Conservation (phyloP, 768 basidiomycete species). For the Cytidiella melzeri region DNA sequence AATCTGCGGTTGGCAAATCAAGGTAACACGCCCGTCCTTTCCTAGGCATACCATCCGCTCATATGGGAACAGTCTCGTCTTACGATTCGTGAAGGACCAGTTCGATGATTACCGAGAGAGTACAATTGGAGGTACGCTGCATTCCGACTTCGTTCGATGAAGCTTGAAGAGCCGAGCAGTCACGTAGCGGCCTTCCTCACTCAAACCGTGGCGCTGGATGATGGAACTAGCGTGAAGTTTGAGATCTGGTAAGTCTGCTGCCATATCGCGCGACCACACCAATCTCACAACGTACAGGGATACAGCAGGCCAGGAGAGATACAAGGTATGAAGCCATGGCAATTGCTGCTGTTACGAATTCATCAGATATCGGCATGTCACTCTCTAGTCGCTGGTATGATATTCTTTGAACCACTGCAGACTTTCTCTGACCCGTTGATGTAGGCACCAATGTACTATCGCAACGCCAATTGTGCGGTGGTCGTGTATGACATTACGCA, state of each 20-base stretch:
- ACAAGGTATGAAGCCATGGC: slow-evolving; percentile 48
- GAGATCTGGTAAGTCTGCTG: slow-evolving; percentile 77
- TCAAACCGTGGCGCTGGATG: slow-evolving; percentile 90
- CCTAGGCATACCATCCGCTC: slow-evolving; percentile 23
- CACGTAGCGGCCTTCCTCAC: slow-evolving; percentile 91
- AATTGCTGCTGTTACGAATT: slow-evolving; percentile 14
- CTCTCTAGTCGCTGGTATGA: slow-evolving; percentile 37
- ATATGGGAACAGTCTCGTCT: slow-evolving; percentile 61
- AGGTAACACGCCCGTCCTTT: slow-evolving; percentile 43
- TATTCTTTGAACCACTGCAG: not conserved
- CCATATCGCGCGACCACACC: slow-evolving; percentile 7
- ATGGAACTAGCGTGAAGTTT: slow-evolving; percentile 91
- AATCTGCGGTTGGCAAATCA: slow-evolving; percentile 97
- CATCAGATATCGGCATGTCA: not conserved
- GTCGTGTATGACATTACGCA: slow-evolving; percentile 97
- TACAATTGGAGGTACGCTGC: slow-evolving; percentile 74
- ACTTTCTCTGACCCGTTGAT: not conserved
- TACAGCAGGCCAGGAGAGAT: slow-evolving; percentile 93
- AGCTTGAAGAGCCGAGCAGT: not conserved
- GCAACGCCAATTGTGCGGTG: slow-evolving; percentile 89
- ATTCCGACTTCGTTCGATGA: slow-evolving; percentile 12
- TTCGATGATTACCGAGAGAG: slow-evolving; percentile 95
- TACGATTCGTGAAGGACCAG: slow-evolving; percentile 95
- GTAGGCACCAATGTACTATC: slow-evolving; percentile 96
- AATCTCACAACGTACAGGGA: slow-evolving; percentile 49